phyloP scores from a whole-genome alignment of 306 rosid species.

The Cicer cuneatum region DNA sequence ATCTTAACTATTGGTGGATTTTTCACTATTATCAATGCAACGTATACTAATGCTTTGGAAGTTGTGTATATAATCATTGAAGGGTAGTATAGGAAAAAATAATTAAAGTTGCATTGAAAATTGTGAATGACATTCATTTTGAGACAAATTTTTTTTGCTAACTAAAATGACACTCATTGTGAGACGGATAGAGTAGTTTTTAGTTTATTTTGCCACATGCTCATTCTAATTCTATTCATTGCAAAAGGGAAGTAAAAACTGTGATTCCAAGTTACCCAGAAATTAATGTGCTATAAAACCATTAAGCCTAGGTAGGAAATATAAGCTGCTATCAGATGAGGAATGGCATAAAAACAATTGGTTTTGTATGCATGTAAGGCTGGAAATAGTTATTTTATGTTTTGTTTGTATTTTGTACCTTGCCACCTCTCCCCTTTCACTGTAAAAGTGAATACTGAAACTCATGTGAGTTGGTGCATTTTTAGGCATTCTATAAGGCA shows the following conservation, averaged over 20 bases:
- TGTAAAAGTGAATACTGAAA: constrained; percentile 37
- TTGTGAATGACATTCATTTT: too few relatives aligned
- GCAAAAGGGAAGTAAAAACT: background rate
- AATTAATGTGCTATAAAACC: constrained; percentile 29
- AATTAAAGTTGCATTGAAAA: too few relatives aligned
- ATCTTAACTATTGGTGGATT: too few relatives aligned
- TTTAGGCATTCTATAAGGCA: constrained; percentile 84
- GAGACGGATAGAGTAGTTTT: background rate
- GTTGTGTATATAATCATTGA: too few relatives aligned
- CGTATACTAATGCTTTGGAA: too few relatives aligned
- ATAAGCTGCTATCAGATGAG: constrained; percentile 16
- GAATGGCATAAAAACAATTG: background rate
- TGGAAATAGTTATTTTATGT: background rate
- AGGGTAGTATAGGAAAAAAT: too few relatives aligned
- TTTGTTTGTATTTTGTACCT: constrained; percentile 8
- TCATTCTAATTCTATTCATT: constrained; percentile 23
- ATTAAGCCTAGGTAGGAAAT: constrained; percentile 8
- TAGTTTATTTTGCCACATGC: background rate
- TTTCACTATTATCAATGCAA: too few relatives aligned
- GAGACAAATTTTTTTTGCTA: too few relatives aligned
- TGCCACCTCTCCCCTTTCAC: background rate
- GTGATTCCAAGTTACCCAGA: constrained; percentile 9
- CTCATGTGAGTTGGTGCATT: constrained; percentile 34
- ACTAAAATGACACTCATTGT: too few relatives aligned
- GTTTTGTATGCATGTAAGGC: background rate